Base-by-base conservation (phyloP, 495 filamentous ascomycete species). In the Tuber microsphaerosporum region DNA sequence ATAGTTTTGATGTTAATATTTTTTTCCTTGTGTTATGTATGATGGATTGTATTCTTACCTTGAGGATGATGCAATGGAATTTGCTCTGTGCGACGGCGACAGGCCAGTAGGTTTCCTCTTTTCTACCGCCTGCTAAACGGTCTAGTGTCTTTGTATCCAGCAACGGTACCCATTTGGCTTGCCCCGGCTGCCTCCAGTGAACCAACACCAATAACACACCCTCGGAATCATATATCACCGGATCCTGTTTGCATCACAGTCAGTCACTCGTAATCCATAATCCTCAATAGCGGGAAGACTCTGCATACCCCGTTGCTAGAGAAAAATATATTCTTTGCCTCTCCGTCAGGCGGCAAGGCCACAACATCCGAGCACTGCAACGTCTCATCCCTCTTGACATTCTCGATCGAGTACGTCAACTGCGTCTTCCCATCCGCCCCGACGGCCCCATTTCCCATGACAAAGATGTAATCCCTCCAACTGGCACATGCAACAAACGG, bases 41-140 rank as follows among this genome's bases (percentile, higher is more conserved):
- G 43, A 44, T 41, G 34, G 51, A 26, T 17, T 51, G 61, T 22
- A 9, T 42, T 41, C 34, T 31, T 76, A 79, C 80, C 84, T 99
- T 98, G 79, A 99, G 91, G 79, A 99, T 98, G 84, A 98, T 97
- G 84, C 96, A 98, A 85, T 98, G 94, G 84, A 99, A 99, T 81
- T 92, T 96, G 78, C 91, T 88, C 77, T 94, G 89, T 22, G 94
- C 93, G 2, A 97, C 94, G 16, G 94, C 95, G 45, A 99, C 93
- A 0, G 95, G 96, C 90, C 93, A 99, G 84, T 99, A 99, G 0
- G 87, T 88, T 83, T 99, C 95, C 77, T 92, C 89, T 82, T 96
- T 97, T 69, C 89, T 89, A 48, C 96, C 95, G 10, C 89, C 89
- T 4, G 91, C 90, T 8, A 97, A 86, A 71, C 95, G 93, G 7